Evolutionary conservation across 1,139 yeast species (phyloP), one percentile per base, ranked within the genome.

Genomic region (Zygosaccharomyces pseudobailii): DNA sequence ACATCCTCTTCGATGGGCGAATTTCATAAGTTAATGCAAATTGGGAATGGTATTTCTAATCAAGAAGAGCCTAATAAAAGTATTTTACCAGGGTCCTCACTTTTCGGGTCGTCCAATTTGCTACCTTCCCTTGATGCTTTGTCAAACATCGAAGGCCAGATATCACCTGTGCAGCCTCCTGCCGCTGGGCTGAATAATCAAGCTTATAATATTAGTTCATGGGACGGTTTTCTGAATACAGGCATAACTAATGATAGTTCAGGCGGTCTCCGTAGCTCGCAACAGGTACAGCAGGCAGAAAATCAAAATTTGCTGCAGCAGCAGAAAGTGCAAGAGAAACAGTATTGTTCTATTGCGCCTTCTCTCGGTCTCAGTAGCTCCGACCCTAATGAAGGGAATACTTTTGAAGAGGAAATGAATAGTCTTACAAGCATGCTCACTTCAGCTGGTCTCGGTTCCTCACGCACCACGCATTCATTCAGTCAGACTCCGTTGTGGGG

Each of bases 341-440:
- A 42, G 17, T 42, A 43, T 27, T 42, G 19, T 25, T 38, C 46
- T 6, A 17, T 38, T 3, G 28, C 28, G 6, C 45, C 51, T 28
- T 28, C 51, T n/a, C 44, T 43, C n/a, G 47, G 30, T 10, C 6
- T 41, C 30, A 41, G 32, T 28, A 24, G 36, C 20, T 19, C 43
- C 25, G 52, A 45, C 22, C 40, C 46, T n/a, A 33, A 30, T 8
- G 34, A 46, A 36, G 53, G 50, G 10, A 52, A 53, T n/a, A 50
- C 56, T 13, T 54, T 61, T 42, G 51, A 42, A 17, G 58, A 61
- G 39, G 68, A 64, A 30, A 51, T 64, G 40, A 54, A 55, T 37
- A 56, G 56, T 21, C 46, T 64, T 20, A 57, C 67, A 2, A 55
- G 50, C n/a, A 58, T 60, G 54, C 43, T 64, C 6, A 54, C 59